Conservation (phyloP, 1,284 basidiomycete genomes). For the Fomitopsis betulina region DNA sequence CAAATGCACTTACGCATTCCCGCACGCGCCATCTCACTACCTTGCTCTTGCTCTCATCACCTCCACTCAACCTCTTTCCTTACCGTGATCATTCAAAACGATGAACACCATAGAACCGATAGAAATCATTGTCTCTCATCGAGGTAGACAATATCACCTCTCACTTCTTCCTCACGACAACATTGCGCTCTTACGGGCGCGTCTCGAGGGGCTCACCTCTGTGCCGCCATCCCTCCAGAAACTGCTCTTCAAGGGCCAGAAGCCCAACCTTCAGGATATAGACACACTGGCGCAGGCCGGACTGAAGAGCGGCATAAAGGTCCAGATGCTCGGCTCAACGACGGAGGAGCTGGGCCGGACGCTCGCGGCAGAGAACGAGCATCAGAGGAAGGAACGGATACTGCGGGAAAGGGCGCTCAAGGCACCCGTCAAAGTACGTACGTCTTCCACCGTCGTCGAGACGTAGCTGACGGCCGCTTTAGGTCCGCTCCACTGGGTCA, state of each 20-base stretch:
- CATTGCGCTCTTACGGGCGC: slow-evolving; percentile 41
- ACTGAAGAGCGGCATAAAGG: slow-evolving; percentile 55
- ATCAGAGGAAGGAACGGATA: slow-evolving; percentile 50
- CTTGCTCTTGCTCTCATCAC: background rate
- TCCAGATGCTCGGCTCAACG: slow-evolving; percentile 67
- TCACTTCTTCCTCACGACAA: slow-evolving; percentile 42
- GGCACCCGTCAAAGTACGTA: slow-evolving; percentile 52
- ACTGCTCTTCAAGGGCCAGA: slow-evolving; percentile 68
- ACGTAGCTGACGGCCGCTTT: background rate
- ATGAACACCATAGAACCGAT: background rate
- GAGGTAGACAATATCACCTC: slow-evolving; percentile 42
- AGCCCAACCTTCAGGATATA: slow-evolving; percentile 27
- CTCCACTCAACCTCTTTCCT: background rate
- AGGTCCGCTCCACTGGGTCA: slow-evolving; percentile 55
- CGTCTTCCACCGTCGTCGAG: background rate
- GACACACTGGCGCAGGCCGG: slow-evolving; percentile 48
- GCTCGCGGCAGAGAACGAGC: slow-evolving; percentile 51
- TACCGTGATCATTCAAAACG: background rate
- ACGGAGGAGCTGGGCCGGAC: slow-evolving; percentile 49
- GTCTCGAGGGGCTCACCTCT: slow-evolving; percentile 55
- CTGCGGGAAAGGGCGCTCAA: slow-evolving; percentile 53
- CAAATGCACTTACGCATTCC: background rate
- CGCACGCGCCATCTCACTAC: background rate
- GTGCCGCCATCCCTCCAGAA: slow-evolving; percentile 66
- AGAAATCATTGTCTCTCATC: slow-evolving; percentile 35